A percentile compares a stretch with the other conserved stretches of the same genome.
phyloP scores from a whole-genome alignment of 1,284 basidiomycete species.

The Leccinum subspadiceum region DNA sequence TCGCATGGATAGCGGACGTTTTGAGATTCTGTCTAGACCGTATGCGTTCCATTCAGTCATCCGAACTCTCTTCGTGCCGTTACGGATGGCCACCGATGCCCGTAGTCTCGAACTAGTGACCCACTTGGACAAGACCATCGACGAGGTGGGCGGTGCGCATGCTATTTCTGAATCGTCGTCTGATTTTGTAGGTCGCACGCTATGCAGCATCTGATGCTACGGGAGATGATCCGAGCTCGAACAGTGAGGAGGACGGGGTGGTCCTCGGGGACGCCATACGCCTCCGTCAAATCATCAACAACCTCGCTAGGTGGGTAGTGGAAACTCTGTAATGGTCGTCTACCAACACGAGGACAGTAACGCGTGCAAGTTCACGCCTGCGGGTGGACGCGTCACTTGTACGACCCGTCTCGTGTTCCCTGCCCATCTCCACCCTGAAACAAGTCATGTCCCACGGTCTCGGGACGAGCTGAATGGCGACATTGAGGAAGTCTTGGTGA shows the following conservation, averaged over 20 bases:
- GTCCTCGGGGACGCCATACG: constrained; percentile 81
- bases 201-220: constrained; percentile 56
- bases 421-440: constrained; percentile 21
- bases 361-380: constrained; percentile 78
- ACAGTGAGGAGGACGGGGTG: constrained; percentile 55
- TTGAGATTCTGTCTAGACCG: constrained; percentile 72
- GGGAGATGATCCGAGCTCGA: constrained; percentile 46
- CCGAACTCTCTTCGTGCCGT: constrained; percentile 74
- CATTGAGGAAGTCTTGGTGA: constrained; percentile 18
- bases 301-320: constrained; percentile 62
- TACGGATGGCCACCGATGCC: constrained; percentile 73
- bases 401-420: constrained; percentile 54
- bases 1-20: constrained; percentile 79
- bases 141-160: constrained; percentile 47
- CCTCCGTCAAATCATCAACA: constrained; percentile 76
- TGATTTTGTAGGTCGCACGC: constrained; percentile 46
- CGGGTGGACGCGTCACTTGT: constrained; percentile 66
- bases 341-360: constrained; percentile 42
- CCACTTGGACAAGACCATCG: constrained; percentile 73
- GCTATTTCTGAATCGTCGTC: not conserved
- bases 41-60: constrained; percentile 85
- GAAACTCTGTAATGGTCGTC: not conserved
- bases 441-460: constrained; percentile 2
- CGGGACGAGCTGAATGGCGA: constrained; percentile 15
- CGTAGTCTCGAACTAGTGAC: constrained; percentile 67